These are phyloP conservation scores for Proliferodiscus dingleyae DNA, from an alignment of 2,329 filamentous ascomycete species.

Conservation along the genomic window DNA sequence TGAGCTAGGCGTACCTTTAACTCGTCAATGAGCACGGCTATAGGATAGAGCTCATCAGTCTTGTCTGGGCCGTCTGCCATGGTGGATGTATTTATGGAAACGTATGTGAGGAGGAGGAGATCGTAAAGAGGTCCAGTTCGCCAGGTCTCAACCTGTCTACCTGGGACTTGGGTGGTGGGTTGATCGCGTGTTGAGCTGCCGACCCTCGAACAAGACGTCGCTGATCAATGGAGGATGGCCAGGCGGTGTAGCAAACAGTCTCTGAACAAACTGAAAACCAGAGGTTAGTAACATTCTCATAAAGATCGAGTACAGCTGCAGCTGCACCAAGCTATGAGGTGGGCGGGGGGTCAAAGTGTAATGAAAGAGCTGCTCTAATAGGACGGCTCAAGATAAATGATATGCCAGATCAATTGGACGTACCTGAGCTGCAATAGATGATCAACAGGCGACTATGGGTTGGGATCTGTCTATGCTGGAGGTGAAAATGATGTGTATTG, in stretches of 20 bases:
- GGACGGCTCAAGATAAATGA: slow-evolving; percentile 7
- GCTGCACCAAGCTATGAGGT: slow-evolving; percentile 8
- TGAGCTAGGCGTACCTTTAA: slow-evolving; percentile 67
- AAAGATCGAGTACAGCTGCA: not conserved
- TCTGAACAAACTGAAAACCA: not conserved
- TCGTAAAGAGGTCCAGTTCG: slow-evolving; percentile 28
- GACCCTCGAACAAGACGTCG: slow-evolving; percentile 14
- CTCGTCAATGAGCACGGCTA: slow-evolving; percentile 99
- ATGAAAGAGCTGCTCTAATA: slow-evolving; percentile 23
- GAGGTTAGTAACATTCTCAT: slow-evolving; percentile 12
- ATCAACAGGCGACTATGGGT: not conserved
- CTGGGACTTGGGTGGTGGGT: slow-evolving; percentile 21
- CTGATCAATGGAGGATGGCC: not conserved
- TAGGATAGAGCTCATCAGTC: slow-evolving; percentile 98
- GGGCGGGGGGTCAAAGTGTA: slow-evolving; percentile 21
- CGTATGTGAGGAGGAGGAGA: slow-evolving; percentile 26
- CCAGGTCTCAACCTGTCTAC: slow-evolving; percentile 30
- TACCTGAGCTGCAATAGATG: slow-evolving; percentile 19
- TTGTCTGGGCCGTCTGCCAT: slow-evolving; percentile 89
- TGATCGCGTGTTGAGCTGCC: slow-evolving; percentile 29
- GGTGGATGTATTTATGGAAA: slow-evolving; percentile 39
- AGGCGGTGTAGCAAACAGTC: not conserved
- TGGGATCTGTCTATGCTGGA: slow-evolving; percentile 3
- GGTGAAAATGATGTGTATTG: slow-evolving; percentile 4
- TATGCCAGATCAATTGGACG: slow-evolving; percentile 20